These are phyloP conservation scores for Astragalus membranaceus DNA, from an alignment of 306 rosid genomes.

Conservation along the genomic window DNA sequence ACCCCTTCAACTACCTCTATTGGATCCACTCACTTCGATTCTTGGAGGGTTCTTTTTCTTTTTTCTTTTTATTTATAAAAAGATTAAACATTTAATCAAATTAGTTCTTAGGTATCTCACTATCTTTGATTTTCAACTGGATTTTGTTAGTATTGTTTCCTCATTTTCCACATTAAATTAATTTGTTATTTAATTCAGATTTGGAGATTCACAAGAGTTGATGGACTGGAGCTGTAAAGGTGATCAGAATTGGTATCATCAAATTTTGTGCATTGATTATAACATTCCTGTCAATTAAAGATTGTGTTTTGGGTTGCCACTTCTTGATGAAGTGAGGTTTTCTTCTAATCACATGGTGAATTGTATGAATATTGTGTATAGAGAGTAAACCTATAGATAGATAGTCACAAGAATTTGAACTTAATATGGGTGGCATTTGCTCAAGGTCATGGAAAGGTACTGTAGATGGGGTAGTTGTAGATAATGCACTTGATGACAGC, in stretches of 20 bases:
- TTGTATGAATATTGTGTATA: constrained; percentile 45
- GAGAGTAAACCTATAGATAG: constrained; percentile 22
- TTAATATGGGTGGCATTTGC: constrained; percentile 88
- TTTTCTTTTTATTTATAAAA: background rate
- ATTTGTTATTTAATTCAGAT: constrained; percentile 26
- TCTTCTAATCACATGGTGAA: constrained; percentile 13
- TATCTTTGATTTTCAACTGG: background rate
- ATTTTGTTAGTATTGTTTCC: background rate
- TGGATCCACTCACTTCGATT: constrained; percentile 17
- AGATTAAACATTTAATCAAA: background rate
- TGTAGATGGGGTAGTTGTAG: constrained; percentile 45
- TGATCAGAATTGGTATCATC: constrained; percentile 51
- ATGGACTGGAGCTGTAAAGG: constrained; percentile 61
- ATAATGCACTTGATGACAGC: constrained; percentile 46
- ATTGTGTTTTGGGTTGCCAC: background rate
- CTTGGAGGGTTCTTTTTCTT: background rate
- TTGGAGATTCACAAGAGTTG: constrained; percentile 34
- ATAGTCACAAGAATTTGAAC: background rate
- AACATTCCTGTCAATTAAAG: constrained; percentile 35
- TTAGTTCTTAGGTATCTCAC: background rate
- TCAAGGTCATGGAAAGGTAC: constrained; percentile 67
- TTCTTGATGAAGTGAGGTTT: constrained; percentile 16
- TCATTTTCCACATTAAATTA: background rate
- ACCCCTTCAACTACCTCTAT: background rate
- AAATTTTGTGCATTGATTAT: constrained; percentile 27